Conservation (phyloP, 352 stramenopile species). For the Hyaloperonospora brassicae region DNA sequence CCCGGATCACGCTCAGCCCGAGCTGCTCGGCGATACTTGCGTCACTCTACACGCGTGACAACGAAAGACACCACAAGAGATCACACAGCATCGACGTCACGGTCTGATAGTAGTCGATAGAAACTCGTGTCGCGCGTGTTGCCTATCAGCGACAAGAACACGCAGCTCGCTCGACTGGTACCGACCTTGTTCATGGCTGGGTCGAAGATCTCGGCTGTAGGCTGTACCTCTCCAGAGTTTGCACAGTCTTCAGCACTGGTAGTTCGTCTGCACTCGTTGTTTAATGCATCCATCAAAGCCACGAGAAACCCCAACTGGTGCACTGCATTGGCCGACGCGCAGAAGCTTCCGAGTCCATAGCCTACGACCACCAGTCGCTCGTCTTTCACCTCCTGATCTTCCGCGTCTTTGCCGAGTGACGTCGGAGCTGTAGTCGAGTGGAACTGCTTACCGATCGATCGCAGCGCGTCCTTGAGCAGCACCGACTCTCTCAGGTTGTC, state of each 20-base stretch:
- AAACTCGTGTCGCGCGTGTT: too few species aligned
- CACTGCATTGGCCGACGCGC: constrained; percentile 58
- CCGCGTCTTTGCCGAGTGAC: background rate
- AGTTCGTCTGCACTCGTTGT: background rate
- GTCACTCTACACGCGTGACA: constrained; percentile 37
- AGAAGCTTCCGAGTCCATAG: constrained; percentile 75
- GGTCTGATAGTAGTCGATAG: background rate
- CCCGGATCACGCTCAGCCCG: constrained; percentile 34
- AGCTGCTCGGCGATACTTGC: constrained; percentile 38
- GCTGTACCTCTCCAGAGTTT: constrained; percentile 4
- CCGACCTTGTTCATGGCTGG: constrained; percentile 70
- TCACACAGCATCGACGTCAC: constrained; percentile 1
- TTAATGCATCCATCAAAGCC: constrained; percentile 30
- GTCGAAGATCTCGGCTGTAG: constrained; percentile 49
- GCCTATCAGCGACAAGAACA: background rate
- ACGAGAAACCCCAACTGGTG: constrained; percentile 64
- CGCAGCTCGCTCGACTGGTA: background rate
- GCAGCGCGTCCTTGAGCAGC: constrained; percentile 25
- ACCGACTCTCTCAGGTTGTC: constrained; percentile 21
- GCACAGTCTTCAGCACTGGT: background rate
- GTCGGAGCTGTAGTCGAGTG: constrained; percentile 3
- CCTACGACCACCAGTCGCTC: constrained; percentile 32
- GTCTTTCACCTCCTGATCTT: background rate
- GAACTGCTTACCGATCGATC: constrained; percentile 27
- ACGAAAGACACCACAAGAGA: constrained; percentile 1